Evolutionary conservation across 2,329 filamentous ascomycete species (phyloP).

Genomic region (Xylariaceae sp.): DNA sequence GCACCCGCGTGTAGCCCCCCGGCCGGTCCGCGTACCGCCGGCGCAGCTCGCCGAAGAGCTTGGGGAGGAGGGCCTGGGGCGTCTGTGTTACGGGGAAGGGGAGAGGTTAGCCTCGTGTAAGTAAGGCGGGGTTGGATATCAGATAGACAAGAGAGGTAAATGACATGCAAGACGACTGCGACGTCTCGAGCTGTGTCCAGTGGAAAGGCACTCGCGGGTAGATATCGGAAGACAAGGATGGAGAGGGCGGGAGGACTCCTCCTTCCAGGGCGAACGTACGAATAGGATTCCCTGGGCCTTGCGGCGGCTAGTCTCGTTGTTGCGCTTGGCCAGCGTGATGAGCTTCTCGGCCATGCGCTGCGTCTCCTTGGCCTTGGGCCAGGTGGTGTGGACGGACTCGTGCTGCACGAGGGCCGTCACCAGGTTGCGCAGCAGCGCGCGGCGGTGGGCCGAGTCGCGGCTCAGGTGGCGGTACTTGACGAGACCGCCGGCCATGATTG

Average conservation of each 20-base stretch:
- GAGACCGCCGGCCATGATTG: constrained; percentile 71
- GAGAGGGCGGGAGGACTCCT: constrained; percentile 35
- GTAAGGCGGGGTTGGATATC: background rate
- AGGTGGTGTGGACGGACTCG: constrained; percentile 92
- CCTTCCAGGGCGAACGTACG: constrained; percentile 57
- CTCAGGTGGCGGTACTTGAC: constrained; percentile 85
- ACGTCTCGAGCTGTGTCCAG: too few relatives aligned
- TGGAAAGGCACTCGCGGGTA: too few relatives aligned
- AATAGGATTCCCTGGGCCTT: constrained; percentile 77
- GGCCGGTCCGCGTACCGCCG: constrained; percentile 70
- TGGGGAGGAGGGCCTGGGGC: constrained; percentile 64
- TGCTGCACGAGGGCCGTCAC: constrained; percentile 91
- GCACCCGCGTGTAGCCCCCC: constrained; percentile 90
- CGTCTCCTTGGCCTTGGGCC: constrained; percentile 94
- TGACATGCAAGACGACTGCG: too few relatives aligned
- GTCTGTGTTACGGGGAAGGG: constrained; percentile 37
- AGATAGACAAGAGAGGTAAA: constrained; percentile 1
- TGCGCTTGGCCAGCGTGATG: constrained; percentile 87
- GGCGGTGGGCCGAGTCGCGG: constrained; percentile 77
- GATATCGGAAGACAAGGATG: too few relatives aligned
- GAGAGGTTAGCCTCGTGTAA: background rate
- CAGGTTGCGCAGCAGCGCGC: constrained; percentile 89
- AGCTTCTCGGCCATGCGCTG: constrained; percentile 90
- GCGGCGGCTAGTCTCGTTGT: constrained; percentile 72
- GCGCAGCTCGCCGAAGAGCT: constrained; percentile 78